A percentile compares a stretch with the other conserved stretches of the same genome.
These are phyloP conservation scores for Chamaecyparis obtusa DNA, from an alignment of 75 land plant species.

Conservation along the genomic window DNA sequence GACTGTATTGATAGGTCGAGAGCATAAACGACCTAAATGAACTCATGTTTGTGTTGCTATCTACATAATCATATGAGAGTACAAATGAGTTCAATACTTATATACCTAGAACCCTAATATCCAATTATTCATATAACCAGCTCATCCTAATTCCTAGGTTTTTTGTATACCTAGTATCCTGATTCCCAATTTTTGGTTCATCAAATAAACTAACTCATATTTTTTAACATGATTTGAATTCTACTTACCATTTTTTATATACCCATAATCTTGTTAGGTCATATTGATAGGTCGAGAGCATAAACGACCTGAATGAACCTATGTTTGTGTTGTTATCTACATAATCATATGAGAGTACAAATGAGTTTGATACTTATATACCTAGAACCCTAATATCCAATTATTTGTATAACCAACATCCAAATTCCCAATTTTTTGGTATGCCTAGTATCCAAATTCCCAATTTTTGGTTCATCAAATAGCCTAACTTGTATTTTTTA, in stretches of 20 bases:
- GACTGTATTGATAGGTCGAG: background rate
- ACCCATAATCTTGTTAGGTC: background rate
- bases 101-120: background rate
- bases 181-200: too few species aligned
- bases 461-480: too few species aligned
- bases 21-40: background rate
- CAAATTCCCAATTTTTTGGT: background rate
- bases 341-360: background rate
- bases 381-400: background rate
- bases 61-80: background rate
- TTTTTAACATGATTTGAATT: background rate
- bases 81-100: background rate
- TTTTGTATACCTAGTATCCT: background rate
- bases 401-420: background rate
- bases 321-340: background rate
- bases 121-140: background rate
- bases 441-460: background rate
- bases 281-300: background rate
- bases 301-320: background rate
- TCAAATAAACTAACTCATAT: background rate
- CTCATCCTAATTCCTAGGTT: background rate
- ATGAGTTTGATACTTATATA: background rate
- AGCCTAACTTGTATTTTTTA: background rate
- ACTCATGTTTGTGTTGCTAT: background rate
- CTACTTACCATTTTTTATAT: background rate